phyloP scores from a whole-genome alignment of 2,329 filamentous ascomycete species.

The Aureobasidium lini region DNA sequence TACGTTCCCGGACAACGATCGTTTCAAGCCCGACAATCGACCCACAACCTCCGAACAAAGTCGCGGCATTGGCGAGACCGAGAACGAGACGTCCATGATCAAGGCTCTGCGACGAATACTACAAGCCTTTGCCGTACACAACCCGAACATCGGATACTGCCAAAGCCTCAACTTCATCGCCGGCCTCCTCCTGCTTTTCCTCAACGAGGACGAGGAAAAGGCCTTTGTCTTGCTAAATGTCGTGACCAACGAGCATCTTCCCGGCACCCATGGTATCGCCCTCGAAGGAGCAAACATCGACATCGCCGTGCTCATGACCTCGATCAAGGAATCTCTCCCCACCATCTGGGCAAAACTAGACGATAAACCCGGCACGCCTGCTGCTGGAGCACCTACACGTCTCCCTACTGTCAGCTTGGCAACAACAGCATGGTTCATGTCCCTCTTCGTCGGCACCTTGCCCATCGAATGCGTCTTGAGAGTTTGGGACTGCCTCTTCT shows the following conservation, averaged over 20 bases:
- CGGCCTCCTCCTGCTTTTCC: slow-evolving; percentile 79
- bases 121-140: slow-evolving; percentile 83
- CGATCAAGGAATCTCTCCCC: slow-evolving; percentile 75
- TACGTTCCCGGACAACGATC: slow-evolving; percentile 89
- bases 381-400: slow-evolving; percentile 38
- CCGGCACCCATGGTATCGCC: slow-evolving; percentile 83
- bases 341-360: slow-evolving; percentile 83
- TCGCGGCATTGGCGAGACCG: slow-evolving; percentile 19
- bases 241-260: slow-evolving; percentile 79
- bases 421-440: slow-evolving; percentile 97
- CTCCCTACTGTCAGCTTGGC: slow-evolving; percentile 87
- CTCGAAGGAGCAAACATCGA: slow-evolving; percentile 91
- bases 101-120: slow-evolving; percentile 75
- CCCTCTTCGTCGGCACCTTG: slow-evolving; percentile 84
- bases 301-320: slow-evolving; percentile 83
- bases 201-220: slow-evolving; percentile 74
- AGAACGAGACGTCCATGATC: slow-evolving; percentile 67
- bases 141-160: slow-evolving; percentile 87
- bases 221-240: slow-evolving; percentile 90
- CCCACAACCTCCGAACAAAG: slow-evolving; percentile 22
- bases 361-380: slow-evolving; percentile 48
- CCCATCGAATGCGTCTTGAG: slow-evolving; percentile 87
- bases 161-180: slow-evolving; percentile 94
- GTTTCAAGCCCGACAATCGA: slow-evolving; percentile 64
- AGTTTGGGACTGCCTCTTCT: slow-evolving; percentile 94